Base-by-base conservation (phyloP, 2,329 filamentous ascomycete genomes). In the Penicillium sp. region DNA sequence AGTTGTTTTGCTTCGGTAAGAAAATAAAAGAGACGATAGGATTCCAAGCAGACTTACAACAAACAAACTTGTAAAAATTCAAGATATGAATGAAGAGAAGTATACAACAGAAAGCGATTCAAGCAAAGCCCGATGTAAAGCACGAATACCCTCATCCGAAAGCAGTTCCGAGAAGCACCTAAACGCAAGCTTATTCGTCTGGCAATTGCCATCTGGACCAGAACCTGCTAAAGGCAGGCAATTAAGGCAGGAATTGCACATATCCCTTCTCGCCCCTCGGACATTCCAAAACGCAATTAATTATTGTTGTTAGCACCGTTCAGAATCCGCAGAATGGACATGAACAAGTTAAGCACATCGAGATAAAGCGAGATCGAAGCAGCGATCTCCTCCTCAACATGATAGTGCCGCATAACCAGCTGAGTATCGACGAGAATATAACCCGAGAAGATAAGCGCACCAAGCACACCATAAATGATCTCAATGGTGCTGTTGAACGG, bases 351-450 rank as follows among this genome's bases (percentile, higher is more conserved):
- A 81, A 97, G 91, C 64, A 97, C 87, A 75, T 97, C 93, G 49
- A 99, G 84, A 75, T 99, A 99, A 49, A 99, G 83, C 72, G 90
- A 94, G 76, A 99, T 96, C 10, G 91, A 88, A 49, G 93, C 93
- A 7, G 93, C 92, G 73, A 97, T 97, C 82, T 97, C 93, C 83
- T 97, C 93, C 79, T 99, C 94, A 52, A 97, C 91, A 71, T 97
- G 93, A 78, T 97, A 94, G 76, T 96, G 90, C 70, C 93, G 86
- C 85, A 99, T 89, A 61, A 99, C 86, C 68, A 99, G 80, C 82
- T 99, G 94, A 0, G 94, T 99, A 73, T 99, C 94, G 47, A 97
- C 91, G 47, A 99, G 83, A 61, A 99, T 96, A 78, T 99, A 99
- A 8, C 83, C 93, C 49, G 89, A 93, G 81, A 99, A 99, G 72